Conservation (phyloP, 1,284 basidiomycete species). For the Singerocomus inundabilis region DNA sequence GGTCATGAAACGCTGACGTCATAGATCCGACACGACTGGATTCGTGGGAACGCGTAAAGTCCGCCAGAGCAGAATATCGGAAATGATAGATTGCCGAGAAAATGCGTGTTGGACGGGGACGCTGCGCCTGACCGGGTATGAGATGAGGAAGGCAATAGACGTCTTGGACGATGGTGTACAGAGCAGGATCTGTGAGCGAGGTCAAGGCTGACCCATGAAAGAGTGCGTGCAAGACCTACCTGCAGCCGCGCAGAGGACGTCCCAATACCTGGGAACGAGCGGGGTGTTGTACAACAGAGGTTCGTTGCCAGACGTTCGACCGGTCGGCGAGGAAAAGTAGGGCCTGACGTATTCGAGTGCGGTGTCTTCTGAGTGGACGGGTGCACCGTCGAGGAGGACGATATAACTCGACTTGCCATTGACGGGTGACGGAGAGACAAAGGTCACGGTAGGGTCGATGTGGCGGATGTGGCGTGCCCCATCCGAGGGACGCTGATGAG, state of each 20-base stretch:
- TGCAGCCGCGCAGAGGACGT: constrained; percentile 46
- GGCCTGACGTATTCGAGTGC: constrained; percentile 40
- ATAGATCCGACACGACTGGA: constrained; percentile 13
- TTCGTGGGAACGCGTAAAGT: constrained; percentile 1
- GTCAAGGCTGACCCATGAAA: background rate
- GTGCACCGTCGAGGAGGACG: constrained; percentile 47
- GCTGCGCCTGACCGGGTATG: constrained; percentile 20
- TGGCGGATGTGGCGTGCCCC: constrained; percentile 50
- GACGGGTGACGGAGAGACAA: constrained; percentile 45
- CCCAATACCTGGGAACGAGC: constrained; percentile 62
- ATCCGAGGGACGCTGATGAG: constrained; percentile 37
- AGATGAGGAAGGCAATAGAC: constrained; percentile 38
- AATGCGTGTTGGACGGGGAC: constrained; percentile 33
- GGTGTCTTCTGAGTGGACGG: constrained; percentile 51
- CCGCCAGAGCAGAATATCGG: constrained; percentile 33
- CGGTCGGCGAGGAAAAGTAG: constrained; percentile 20
- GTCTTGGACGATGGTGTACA: constrained; percentile 55
- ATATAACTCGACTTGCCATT: constrained; percentile 53
- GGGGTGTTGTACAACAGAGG: constrained; percentile 53
- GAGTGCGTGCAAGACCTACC: constrained; percentile 49
- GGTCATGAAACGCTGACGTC: constrained; percentile 21
- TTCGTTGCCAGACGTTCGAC: constrained; percentile 33
- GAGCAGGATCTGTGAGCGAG: constrained; percentile 45
- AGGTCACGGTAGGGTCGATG: constrained; percentile 65
- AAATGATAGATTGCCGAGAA: constrained; percentile 57